Evolutionary conservation across 768 basidiomycete genomes (phyloP).

Genomic region (Tylopilus rubrobrunneus): DNA sequence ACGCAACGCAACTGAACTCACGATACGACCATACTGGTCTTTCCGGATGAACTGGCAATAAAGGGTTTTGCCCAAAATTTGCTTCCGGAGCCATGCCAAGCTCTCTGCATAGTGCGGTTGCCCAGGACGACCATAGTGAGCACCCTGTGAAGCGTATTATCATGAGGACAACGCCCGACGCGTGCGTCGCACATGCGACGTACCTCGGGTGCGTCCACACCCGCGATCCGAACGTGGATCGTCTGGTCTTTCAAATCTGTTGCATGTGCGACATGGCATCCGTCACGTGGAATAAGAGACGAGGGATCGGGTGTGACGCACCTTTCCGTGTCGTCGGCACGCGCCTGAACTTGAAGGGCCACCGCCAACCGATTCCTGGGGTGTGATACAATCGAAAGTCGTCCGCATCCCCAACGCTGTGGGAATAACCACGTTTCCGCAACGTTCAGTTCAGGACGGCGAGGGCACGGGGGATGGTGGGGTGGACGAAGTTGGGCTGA

Average conservation of each 20-base stretch:
- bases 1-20: slow-evolving; percentile 34
- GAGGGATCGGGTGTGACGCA: slow-evolving; percentile 14
- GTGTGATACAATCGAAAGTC: slow-evolving; percentile 86
- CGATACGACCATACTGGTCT: slow-evolving; percentile 84
- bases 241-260: slow-evolving; percentile 77
- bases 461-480: not conserved
- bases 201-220: slow-evolving; percentile 92
- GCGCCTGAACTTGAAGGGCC: slow-evolving; percentile 65
- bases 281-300: not conserved
- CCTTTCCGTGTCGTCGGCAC: slow-evolving; percentile 62
- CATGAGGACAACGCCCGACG: not conserved
- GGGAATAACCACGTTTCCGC: not conserved
- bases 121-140: slow-evolving; percentile 78
- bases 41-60: slow-evolving; percentile 68
- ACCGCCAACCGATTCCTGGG: slow-evolving; percentile 69
- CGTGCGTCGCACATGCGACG: not conserved
- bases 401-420: slow-evolving; percentile 81
- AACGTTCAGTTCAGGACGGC: not conserved
- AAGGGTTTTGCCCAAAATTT: slow-evolving; percentile 54
- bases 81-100: slow-evolving; percentile 61
- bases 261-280: not conserved
- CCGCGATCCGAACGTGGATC: slow-evolving; percentile 83
- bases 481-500: not conserved
- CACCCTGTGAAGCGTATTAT: slow-evolving; percentile 39
- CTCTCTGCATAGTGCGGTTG: slow-evolving; percentile 78